phyloP scores from a whole-genome alignment of 352 stramenopile genomes.

The Pythium angustatum region DNA sequence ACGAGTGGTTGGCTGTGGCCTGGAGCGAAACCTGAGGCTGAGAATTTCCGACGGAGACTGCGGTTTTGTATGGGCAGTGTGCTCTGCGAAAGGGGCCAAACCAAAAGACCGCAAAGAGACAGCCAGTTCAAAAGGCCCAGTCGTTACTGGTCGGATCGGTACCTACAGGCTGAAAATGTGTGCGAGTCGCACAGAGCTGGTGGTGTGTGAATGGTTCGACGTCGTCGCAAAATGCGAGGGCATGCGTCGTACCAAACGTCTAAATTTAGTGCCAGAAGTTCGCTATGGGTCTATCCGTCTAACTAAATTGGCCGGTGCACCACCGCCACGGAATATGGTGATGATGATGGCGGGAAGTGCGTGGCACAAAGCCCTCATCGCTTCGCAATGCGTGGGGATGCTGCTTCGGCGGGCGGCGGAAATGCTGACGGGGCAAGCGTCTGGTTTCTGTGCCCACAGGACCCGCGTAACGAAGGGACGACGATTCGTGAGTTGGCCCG shows the following conservation, averaged over 20 bases:
- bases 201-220: not conserved
- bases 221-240: not conserved
- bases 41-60: conserved; percentile 25
- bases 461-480: conserved; percentile 8
- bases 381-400: conserved; percentile 5
- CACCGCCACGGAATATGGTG: not conserved
- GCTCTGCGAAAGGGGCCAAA: conserved; percentile 25
- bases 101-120: conserved; percentile 11
- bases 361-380: conserved; percentile 2
- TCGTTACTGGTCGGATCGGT: conserved; percentile 18
- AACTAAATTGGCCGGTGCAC: not conserved
- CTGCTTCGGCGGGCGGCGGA: conserved; percentile 18
- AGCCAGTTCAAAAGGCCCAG: conserved; percentile 24
- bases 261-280: not conserved
- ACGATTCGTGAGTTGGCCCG: conserved; percentile 16
- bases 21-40: conserved; percentile 33
- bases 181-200: too few species aligned
- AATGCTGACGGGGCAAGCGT: conserved; percentile 16
- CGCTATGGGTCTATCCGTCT: not conserved
- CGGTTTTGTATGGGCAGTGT: conserved; percentile 26
- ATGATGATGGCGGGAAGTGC: conserved; percentile 15
- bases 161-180: conserved; percentile 7
- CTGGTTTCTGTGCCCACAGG: conserved; percentile 20
- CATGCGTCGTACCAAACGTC: not conserved
- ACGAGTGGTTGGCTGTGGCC: conserved; percentile 57